Evolutionary conservation across 768 basidiomycete species (phyloP), one percentile per base, ranked within the genome.

Genomic region (Rhodosporidiobolus odoratus): DNA sequence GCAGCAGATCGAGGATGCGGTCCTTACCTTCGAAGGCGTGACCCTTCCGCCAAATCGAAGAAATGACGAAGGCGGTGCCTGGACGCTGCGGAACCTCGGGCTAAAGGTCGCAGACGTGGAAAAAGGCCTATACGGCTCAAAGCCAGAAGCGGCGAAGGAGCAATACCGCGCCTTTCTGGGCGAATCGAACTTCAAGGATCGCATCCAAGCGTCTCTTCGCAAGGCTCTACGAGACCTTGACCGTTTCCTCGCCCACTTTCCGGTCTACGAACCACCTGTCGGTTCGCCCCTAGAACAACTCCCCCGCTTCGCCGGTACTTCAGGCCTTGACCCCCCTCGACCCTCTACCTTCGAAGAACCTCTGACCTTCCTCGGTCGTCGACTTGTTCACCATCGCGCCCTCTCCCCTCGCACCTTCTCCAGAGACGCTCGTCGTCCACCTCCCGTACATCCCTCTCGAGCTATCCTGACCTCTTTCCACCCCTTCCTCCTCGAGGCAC

Each of bases 181-280:
- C 2, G 84, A 86, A 25, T 80, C 81, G 27, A 73, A 75, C 13
- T 86, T 89, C 80, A 83, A 84, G 64, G 88, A 88, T 59, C 85
- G 86, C 52, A 82, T 93, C 53, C 78, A 78, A 9, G 78, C 80
- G 30, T 80, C 89, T 52, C 76, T 92, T 41, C 86, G 83, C 82
- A 92, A 90, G 81, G 85, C 86, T 73, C 83, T 91, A 73, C 86
- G 89, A 15, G 92, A 94, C 78, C 89, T 91, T 70, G 89, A 92
- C 76, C 86, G 86, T 73, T 94, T 92, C 77, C 83, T 92, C 30
- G 79, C 86, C 0, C 89, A 92, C 78, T 94, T 93, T 58, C 38
- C 72, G 13, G 50, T 74, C 17, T 75, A 64, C 65, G 71, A 75
- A 32, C 66, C 65, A 25, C 75, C 74, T 2, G 15, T 57, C 3